Evolutionary conservation across 2,329 filamentous ascomycete species (phyloP).

Genomic region (Colletotrichum chlorophyti): DNA sequence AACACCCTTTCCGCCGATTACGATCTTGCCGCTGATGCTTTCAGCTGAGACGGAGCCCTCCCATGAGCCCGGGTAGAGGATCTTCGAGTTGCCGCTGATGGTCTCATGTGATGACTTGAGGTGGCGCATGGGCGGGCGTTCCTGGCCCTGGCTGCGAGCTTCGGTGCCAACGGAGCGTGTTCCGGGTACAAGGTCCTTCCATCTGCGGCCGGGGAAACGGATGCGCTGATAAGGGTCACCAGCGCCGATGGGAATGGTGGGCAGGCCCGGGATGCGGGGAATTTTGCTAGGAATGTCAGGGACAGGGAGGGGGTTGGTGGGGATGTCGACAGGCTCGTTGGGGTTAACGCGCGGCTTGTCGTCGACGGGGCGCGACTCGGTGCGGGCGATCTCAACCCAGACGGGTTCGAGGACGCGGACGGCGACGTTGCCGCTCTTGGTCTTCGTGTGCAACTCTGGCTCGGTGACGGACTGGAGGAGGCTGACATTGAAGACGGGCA

Average conservation of each 20-base stretch:
- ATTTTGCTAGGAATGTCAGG: conserved; percentile 13
- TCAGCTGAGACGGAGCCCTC: conserved; percentile 50
- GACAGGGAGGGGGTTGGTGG: conserved; percentile 21
- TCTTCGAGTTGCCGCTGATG: conserved; percentile 49
- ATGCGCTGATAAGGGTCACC: conserved; percentile 32
- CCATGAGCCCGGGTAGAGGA: conserved; percentile 57
- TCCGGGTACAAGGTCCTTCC: neutral
- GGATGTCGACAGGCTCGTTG: conserved; percentile 26
- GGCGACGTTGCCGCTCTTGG: conserved; percentile 49
- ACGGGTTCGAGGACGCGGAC: conserved; percentile 51
- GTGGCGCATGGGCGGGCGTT: conserved; percentile 36
- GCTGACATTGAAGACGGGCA: conserved; percentile 48
- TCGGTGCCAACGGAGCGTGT: neutral
- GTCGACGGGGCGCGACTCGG: conserved; percentile 17
- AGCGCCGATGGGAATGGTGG: conserved; percentile 10
- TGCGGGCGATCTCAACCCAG: conserved; percentile 41
- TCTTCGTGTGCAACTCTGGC: conserved; percentile 46
- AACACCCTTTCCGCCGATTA: conserved; percentile 50
- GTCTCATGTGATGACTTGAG: conserved; percentile 51
- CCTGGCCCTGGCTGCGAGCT: neutral
- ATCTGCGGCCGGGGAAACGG: conserved; percentile 15
- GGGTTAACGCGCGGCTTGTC: conserved; percentile 24
- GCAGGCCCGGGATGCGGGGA: conserved; percentile 10
- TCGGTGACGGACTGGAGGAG: conserved; percentile 26
- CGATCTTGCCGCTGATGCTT: conserved; percentile 48